These are phyloP conservation scores for Colletotrichum coccodes DNA, from an alignment of 2,329 filamentous ascomycete species.

Conservation along the genomic window DNA sequence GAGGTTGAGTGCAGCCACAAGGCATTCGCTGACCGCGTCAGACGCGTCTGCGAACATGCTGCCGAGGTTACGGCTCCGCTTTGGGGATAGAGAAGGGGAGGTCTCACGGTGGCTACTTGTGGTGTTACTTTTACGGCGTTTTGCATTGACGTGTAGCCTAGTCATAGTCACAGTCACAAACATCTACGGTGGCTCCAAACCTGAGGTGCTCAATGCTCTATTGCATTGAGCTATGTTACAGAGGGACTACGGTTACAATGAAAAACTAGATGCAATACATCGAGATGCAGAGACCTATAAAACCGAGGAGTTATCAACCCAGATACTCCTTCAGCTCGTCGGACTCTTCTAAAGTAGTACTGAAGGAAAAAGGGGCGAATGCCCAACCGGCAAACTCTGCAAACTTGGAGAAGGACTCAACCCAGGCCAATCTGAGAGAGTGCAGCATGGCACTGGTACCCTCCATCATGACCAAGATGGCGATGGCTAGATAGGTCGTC, in stretches of 20 bases:
- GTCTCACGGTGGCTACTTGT: neutral
- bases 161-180: conserved; percentile 22
- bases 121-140: conserved; percentile 1
- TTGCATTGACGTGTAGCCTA: conserved; percentile 1
- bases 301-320: conserved; percentile 46
- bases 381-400: conserved; percentile 90
- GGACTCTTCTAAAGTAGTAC: conserved; percentile 85
- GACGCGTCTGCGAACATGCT: conserved; percentile 88
- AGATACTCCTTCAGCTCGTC: conserved; percentile 68
- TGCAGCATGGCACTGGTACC: conserved; percentile 97
- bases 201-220: conserved; percentile 21
- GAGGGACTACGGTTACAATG: conserved; percentile 33
- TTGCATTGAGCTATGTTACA: conserved; percentile 35
- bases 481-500: conserved; percentile 46
- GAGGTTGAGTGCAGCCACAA: conserved; percentile 88
- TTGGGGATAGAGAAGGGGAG: conserved; percentile 55
- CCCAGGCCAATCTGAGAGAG: conserved; percentile 91
- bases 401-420: conserved; percentile 98
- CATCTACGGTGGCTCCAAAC: neutral
- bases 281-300: neutral
- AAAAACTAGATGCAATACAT: conserved; percentile 23
- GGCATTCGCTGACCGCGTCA: conserved; percentile 83
- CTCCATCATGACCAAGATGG: conserved; percentile 91
- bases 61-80: conserved; percentile 87
- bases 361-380: conserved; percentile 91